Evolutionary conservation across 768 basidiomycete species (phyloP), one percentile per base, ranked within the genome.

Genomic region (Tricholoma sp.): DNA sequence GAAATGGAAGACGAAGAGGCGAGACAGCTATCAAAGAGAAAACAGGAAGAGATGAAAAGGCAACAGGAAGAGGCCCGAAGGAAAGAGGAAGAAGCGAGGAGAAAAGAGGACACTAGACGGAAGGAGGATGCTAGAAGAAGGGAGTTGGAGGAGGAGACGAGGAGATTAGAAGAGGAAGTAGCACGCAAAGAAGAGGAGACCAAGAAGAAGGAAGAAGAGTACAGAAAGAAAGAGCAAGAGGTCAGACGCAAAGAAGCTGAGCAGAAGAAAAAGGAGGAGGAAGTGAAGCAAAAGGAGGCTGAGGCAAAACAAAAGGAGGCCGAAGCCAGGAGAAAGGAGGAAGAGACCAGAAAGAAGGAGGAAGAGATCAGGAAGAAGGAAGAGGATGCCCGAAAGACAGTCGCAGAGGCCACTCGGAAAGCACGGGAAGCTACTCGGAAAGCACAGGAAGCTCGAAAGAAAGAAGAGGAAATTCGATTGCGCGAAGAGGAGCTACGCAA

Each of bases 381-480:
- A 56, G 73, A 75, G 46, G 75, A 76, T 56, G 60, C 72, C 3
- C 63, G 56, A 53, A 66, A 68, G 50, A 64, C 67, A 54, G 73
- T 75, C 53, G 69, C 70, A 12, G 70, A 70, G 55, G 60, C 63
- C 43, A 57, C 51, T 14, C 27, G 37, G 57, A 62, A 59, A 45
- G 58, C 61, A 43, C 24, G 16, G 52, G 63, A 67, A 58, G 57
- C 63, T 43, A 57, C 51, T 14, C 27, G 46, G 52, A 62, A 59
- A 45, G 58, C 61, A 31, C 18, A n/a, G 50, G 63, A 67, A 56
- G 57, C 62, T 45, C 56, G 50, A 11, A 60, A 62, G 11, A 58
- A 62, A 43, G 64, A 66, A 61, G 59, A 64, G 43, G 69, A 71
- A 64, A 66, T 64, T 22, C 63, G 51, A 24, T 53, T 61, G 58